These are phyloP conservation scores for Amphicarpaea edgeworthii DNA, from an alignment of 306 rosid species.

Conservation along the genomic window DNA sequence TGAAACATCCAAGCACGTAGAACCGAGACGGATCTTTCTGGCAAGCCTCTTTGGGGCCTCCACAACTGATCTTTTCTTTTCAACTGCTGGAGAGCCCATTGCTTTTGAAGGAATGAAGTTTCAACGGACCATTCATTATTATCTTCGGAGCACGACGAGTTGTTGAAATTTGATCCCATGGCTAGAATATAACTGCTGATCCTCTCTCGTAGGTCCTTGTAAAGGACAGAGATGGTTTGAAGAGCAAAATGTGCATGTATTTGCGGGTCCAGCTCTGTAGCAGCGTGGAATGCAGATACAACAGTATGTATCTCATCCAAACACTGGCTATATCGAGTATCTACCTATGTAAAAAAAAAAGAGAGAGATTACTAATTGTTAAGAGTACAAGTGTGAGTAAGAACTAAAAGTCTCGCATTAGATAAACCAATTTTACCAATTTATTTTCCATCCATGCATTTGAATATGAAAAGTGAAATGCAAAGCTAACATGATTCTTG, in stretches of 20 bases:
- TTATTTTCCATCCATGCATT: slow-evolving; percentile 15
- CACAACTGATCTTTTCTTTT: slow-evolving; percentile 79
- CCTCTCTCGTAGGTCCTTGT: slow-evolving; percentile 72
- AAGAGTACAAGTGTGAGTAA: too few relatives aligned
- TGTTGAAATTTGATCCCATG: slow-evolving; percentile 52
- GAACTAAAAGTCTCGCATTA: too few relatives aligned
- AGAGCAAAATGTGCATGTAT: slow-evolving; percentile 73
- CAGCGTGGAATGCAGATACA: slow-evolving; percentile 77
- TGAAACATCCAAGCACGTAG: slow-evolving; percentile 90
- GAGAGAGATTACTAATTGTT: neutral
- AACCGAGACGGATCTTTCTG: slow-evolving; percentile 86
- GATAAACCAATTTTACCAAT: neutral
- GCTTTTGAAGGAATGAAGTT: slow-evolving; percentile 65
- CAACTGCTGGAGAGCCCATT: slow-evolving; percentile 81
- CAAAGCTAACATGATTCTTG: neutral
- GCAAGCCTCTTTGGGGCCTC: slow-evolving; percentile 94
- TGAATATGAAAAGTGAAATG: neutral
- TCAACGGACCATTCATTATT: slow-evolving; percentile 61
- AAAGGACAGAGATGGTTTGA: slow-evolving; percentile 57
- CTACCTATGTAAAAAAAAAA: slow-evolving; percentile 58
- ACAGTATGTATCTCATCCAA: slow-evolving; percentile 80
- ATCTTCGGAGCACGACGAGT: slow-evolving; percentile 47
- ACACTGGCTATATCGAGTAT: slow-evolving; percentile 72
- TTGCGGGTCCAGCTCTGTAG: slow-evolving; percentile 72
- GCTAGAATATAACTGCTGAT: slow-evolving; percentile 65